Percentiles rank a stretch among this genome's conserved stretches.
These are phyloP conservation scores for Ophiocordyceps camponoti-saundersi DNA, from an alignment of 2,329 filamentous ascomycete genomes.

Conservation along the genomic window DNA sequence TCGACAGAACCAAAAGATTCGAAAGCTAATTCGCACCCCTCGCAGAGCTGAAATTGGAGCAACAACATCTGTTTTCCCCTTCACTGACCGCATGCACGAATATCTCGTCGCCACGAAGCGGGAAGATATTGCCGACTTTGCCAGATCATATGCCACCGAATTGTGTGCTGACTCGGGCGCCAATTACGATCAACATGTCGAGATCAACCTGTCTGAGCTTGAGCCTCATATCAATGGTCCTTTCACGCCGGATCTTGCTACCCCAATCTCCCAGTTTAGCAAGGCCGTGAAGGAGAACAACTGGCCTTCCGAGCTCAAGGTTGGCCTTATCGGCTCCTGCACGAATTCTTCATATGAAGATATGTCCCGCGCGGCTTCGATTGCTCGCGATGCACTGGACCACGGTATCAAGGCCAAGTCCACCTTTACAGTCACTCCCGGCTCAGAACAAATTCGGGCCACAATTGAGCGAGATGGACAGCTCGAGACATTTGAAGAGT, in stretches of 20 bases:
- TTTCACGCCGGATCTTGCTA: slow-evolving; percentile 89
- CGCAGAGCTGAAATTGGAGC: slow-evolving; percentile 61
- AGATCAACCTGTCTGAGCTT: slow-evolving; percentile 74
- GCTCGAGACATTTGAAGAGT: slow-evolving; percentile 67
- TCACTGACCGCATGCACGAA: slow-evolving; percentile 63
- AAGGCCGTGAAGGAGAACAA: slow-evolving; percentile 65
- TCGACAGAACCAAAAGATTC: background rate
- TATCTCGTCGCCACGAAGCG: slow-evolving; percentile 77
- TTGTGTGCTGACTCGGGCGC: slow-evolving; percentile 66
- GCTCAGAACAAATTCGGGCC: slow-evolving; percentile 90
- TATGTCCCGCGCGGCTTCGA: slow-evolving; percentile 73
- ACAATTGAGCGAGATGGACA: slow-evolving; percentile 83
- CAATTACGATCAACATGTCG: slow-evolving; percentile 79
- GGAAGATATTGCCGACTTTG: slow-evolving; percentile 45
- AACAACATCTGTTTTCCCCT: slow-evolving; percentile 93
- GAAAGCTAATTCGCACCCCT: no score
- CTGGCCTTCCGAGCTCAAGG: slow-evolving; percentile 83
- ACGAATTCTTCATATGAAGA: slow-evolving; percentile 98
- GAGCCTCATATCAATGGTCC: slow-evolving; percentile 97
- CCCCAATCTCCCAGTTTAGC: slow-evolving; percentile 80
- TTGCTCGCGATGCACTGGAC: slow-evolving; percentile 77
- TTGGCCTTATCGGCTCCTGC: slow-evolving; percentile 91
- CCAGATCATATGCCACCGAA: slow-evolving; percentile 38
- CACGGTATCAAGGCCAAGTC: slow-evolving; percentile 83
- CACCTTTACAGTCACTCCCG: slow-evolving; percentile 91